Base-by-base conservation (phyloP, 768 basidiomycete species). In the Tephrocybe rancida region DNA sequence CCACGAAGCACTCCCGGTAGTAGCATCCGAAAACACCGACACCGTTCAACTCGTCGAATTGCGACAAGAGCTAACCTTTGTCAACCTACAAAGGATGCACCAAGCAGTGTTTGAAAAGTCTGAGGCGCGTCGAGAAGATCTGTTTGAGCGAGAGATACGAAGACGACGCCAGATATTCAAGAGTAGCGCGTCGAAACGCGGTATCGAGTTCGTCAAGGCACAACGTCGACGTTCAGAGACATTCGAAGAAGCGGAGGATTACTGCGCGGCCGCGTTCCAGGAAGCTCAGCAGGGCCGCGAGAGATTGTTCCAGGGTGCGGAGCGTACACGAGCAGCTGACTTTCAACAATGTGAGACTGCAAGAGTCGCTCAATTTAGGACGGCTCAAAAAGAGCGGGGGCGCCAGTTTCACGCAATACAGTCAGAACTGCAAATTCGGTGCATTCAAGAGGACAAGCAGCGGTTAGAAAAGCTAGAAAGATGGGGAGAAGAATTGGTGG, bases 101-200 rank as follows among this genome's bases (percentile, higher is more conserved):
- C 46, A 48, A 22, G 34, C 14, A 9, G 24, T 52, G 1, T 56
- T 56, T 18, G 14, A 43, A 18, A 18, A 21, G 37, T 52, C 56
- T 2, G 50, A 57, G 35, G 21, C 35, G 7, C 42, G 18, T 3
- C 35, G 56, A 38, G 46, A 52, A 39, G 51, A 44, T 22, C 34
- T 8, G 3, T 57, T 57, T 27, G 41, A 57, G 21, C 34, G 3
- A 24, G 46, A 16, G 16, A 38, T 24, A 8, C 50, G 39, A 27
- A 21, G 19, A 16, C 45, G 56, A 26, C 34, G 34, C 11, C 56
- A 45, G 13, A 16, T 21, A 14, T 57, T 52, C 56, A 52, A n/a
- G 19, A 13, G 37, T 14, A 57, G 46, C 39, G 56, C 52, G 37
- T 24, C 24, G 19, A 41, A 37, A 27, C 56, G 56, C 10, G 21